Evolutionary conservation across 805 yeast genomes (phyloP).

Genomic region (Cyberlindnera xishuangbannaensis): DNA sequence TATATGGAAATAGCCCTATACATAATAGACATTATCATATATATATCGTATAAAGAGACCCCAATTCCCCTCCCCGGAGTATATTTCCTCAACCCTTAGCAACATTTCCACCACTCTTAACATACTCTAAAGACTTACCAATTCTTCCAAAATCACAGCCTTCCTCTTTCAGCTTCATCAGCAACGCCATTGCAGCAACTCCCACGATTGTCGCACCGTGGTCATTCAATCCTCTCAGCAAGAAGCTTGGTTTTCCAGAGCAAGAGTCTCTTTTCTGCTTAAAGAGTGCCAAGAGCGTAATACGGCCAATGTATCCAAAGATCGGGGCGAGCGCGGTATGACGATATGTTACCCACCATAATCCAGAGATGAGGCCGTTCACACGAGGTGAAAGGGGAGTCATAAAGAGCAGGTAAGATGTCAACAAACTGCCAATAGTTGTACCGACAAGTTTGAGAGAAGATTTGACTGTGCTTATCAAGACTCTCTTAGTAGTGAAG

Average conservation of each 20-base stretch:
- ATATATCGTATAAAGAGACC: no score
- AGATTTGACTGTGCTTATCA: not conserved
- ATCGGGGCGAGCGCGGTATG: conserved; percentile 2
- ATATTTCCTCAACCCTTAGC: no score
- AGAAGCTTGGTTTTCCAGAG: no score
- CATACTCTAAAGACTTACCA: conserved; percentile 1
- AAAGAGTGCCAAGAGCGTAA: conserved; percentile 6
- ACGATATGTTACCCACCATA: conserved; percentile 11
- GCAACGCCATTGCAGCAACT: conserved; percentile 2
- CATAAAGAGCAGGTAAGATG: conserved; percentile 10
- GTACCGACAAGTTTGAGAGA: conserved; percentile 2
- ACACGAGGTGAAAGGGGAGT: conserved; percentile 7
- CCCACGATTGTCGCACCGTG: conserved; percentile 9
- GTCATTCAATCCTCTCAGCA: no score
- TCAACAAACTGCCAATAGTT: conserved; percentile 1
- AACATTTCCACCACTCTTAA: conserved; percentile 11
- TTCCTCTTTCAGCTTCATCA: conserved; percentile 4
- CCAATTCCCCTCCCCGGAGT: no score
- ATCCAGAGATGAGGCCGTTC: conserved; percentile 13
- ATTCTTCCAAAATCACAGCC: conserved; percentile 8
- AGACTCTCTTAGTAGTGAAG: not conserved
- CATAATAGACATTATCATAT: no score
- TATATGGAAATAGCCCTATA: no score
- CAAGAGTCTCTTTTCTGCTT: conserved; percentile 12
- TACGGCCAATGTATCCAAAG: conserved; percentile 7